Base-by-base conservation (phyloP, 192 early-diverging fungal species). In the Backusella circina region DNA sequence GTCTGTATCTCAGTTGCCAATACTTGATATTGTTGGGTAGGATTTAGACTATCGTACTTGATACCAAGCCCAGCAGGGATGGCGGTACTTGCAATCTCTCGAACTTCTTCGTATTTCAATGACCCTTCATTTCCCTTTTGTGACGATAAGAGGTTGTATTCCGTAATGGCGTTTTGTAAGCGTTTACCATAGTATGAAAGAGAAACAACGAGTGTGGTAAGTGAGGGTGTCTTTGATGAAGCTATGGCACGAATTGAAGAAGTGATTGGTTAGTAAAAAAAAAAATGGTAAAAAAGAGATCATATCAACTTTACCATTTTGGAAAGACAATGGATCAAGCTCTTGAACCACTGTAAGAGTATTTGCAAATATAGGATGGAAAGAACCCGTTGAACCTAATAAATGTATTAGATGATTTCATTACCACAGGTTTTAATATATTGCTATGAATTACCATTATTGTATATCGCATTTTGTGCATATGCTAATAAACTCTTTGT, bases 21-120 rank as follows among this genome's bases (percentile, higher is more conserved):
- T 16, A 72, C 30, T 21, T 72, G 71, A 12, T 50, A 16, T 61
- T 72, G 71, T 3, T 72, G 71, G 6, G 44, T 51, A 13, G 50
- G 71, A 26, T 72, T 72, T 13, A 72, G 32, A 33, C 31, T 33
- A 23, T 72, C 71, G 15, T 72, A 72, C 23, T 72, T 72, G 35
- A 72, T 61, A 61, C 23, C 51, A 21, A 72, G 44, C 1, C 35
- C 51, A 31, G 15, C 21, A 28, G 71, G 71, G 54, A 72, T 72
- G 18, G 71, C 71, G 5, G 71, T 72, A 28, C 32, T 72, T 13
- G 26, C 50, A 61, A 72, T 72, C 4, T 72, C 51, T 9, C 41
- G 32, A 5, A 72, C 32, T 23, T 72, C 71, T 33, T 72, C 71
- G 12, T 72, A 72, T 36, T 61, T 51, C 21, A 72, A 61, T 2